Evolutionary conservation across 768 basidiomycete species (phyloP).

Genomic region (Mycena epipterygia): DNA sequence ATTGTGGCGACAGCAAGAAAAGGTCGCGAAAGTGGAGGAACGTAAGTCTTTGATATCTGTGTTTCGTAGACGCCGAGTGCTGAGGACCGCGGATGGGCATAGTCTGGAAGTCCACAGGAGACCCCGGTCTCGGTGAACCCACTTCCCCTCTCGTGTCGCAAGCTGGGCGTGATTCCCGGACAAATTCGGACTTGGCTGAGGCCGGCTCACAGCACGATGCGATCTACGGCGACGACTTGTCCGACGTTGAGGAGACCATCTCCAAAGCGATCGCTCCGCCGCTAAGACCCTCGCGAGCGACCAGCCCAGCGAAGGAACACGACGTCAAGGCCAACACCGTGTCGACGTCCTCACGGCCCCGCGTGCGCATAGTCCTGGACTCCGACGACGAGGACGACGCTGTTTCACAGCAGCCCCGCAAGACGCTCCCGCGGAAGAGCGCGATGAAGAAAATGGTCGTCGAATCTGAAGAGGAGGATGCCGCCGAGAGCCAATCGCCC

Average conservation of each 20-base stretch:
- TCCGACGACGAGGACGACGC: constrained; percentile 34
- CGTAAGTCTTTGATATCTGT: constrained; percentile 6
- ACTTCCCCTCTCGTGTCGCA: constrained; percentile 23
- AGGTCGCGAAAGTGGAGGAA: constrained; percentile 30
- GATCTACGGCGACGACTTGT: constrained; percentile 40
- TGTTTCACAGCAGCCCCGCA: constrained; percentile 1
- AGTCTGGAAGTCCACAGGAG: constrained; percentile 23
- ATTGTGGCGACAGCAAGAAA: constrained; percentile 13
- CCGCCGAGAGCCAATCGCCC: neutral
- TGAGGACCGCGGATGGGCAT: neutral
- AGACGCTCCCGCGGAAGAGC: constrained; percentile 16
- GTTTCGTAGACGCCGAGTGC: too few relatives aligned
- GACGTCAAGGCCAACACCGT: too few relatives aligned
- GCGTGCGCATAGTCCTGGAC: constrained; percentile 18
- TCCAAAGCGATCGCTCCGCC: constrained; percentile 1
- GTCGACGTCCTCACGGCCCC: neutral
- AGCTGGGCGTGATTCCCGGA: neutral
- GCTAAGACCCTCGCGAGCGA: too few relatives aligned
- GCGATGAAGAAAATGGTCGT: constrained; percentile 15
- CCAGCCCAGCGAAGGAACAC: too few relatives aligned
- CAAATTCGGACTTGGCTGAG: constrained; percentile 2
- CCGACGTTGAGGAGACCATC: constrained; percentile 31
- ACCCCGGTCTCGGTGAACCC: constrained; percentile 3
- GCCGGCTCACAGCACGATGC: constrained; percentile 19
- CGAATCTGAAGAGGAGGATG: constrained; percentile 9